These are phyloP conservation scores for Suillus cothurnatus DNA, from an alignment of 768 basidiomycete genomes.

Conservation along the genomic window DNA sequence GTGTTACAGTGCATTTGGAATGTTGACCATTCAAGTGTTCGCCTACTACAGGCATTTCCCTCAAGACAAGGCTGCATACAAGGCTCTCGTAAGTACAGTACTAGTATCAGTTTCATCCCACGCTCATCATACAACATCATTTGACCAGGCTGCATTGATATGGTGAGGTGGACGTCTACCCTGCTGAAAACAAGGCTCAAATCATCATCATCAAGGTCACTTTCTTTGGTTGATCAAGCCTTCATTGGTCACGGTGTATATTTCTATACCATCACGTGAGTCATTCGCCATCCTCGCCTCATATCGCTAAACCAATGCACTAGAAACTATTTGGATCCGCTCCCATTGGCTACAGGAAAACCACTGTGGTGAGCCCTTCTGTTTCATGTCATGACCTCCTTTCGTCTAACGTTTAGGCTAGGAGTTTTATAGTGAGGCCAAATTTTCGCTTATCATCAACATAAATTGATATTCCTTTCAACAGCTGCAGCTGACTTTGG, in stretches of 20 bases:
- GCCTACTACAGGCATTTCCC: slow-evolving; percentile 58
- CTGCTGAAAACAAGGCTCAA: background rate
- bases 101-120: background rate
- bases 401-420: slow-evolving; percentile 32
- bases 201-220: background rate
- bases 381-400: background rate
- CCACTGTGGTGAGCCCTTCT: slow-evolving; percentile 47
- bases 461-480: background rate
- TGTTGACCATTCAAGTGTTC: slow-evolving; percentile 55
- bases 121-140: background rate
- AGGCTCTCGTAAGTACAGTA: slow-evolving; percentile 46
- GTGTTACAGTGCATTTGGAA: slow-evolving; percentile 48
- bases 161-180: slow-evolving; percentile 27
- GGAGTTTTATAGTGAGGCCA: slow-evolving; percentile 51
- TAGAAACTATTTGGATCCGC: slow-evolving; percentile 44
- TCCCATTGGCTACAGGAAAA: slow-evolving; percentile 36
- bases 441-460: slow-evolving; percentile 11
- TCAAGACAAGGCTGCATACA: slow-evolving; percentile 52
- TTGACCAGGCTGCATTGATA: slow-evolving; percentile 32
- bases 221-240: slow-evolving; percentile 51
- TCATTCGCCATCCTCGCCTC: slow-evolving; percentile 6
- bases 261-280: slow-evolving; percentile 56
- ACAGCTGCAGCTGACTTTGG: slow-evolving; percentile 48
- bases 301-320: background rate
- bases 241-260: slow-evolving; percentile 57